Percentiles rank a stretch among this genome's conserved stretches.
These are phyloP conservation scores for Paracamarosporium sp. DNA, from an alignment of 2,329 filamentous ascomycete genomes.

Conservation along the genomic window DNA sequence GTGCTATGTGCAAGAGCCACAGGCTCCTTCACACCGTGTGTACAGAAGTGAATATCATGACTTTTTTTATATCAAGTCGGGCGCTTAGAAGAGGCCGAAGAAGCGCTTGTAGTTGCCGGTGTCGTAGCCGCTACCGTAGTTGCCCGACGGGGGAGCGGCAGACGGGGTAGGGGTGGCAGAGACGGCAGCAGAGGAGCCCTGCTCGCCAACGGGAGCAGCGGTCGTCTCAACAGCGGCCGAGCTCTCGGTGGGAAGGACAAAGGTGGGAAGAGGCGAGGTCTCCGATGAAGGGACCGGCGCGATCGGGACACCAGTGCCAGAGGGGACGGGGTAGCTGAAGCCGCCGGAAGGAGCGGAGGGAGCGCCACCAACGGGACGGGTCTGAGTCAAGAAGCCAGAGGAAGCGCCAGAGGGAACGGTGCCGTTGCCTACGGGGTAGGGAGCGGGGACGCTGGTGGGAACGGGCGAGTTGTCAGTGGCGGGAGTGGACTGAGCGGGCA, in stretches of 20 bases:
- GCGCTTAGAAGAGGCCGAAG: conserved; percentile 5
- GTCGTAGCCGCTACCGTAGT: conserved; percentile 11
- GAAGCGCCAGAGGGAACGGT: conserved; percentile 32
- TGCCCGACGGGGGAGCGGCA: conserved; percentile 21
- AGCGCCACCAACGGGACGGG: conserved; percentile 26
- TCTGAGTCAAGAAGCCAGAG: conserved; percentile 41
- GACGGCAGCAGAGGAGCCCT: conserved; percentile 15
- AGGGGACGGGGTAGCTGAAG: conserved; percentile 17
- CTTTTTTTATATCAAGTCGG: background rate
- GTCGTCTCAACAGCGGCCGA: conserved; percentile 16
- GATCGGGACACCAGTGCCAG: conserved; percentile 13
- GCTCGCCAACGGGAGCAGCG: conserved; percentile 28
- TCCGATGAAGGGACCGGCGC: conserved; percentile 13
- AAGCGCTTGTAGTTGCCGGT: conserved; percentile 12
- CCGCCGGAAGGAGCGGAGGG: conserved; percentile 19
- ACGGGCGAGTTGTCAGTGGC: conserved; percentile 14
- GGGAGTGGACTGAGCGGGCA: conserved; percentile 8
- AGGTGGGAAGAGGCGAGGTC: conserved; percentile 28
- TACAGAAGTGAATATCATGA: conserved; percentile 7
- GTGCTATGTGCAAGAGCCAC: conserved; percentile 11
- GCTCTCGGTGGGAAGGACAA: conserved; percentile 10
- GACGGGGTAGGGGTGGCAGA: conserved; percentile 22
- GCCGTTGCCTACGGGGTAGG: conserved; percentile 36
- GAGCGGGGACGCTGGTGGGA: conserved; percentile 21
- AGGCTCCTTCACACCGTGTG: conserved; percentile 10